These are phyloP conservation scores for Lepidium sativum DNA, from an alignment of 345 rosid genomes.

Conservation along the genomic window DNA sequence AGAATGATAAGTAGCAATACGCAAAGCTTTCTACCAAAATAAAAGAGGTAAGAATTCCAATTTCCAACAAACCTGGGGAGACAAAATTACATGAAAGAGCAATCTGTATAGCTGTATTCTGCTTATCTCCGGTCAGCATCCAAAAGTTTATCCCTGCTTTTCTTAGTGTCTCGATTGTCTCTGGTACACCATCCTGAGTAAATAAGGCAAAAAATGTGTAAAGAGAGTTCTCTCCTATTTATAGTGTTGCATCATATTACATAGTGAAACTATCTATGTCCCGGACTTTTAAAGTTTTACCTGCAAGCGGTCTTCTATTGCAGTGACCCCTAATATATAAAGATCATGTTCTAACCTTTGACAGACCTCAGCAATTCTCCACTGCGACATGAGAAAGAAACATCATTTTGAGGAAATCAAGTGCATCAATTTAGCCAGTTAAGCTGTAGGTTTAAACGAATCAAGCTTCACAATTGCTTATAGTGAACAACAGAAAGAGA, in stretches of 20 bases:
- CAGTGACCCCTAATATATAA: conserved; percentile 88
- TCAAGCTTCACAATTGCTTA: background rate
- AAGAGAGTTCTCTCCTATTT: conserved; percentile 1
- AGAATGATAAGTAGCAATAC: conserved; percentile 10
- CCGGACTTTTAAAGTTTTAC: conserved; percentile 29
- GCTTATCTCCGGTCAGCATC: conserved; percentile 99
- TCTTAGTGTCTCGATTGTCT: conserved; percentile 84
- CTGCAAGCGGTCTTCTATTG: conserved; percentile 95
- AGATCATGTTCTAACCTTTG: conserved; percentile 80
- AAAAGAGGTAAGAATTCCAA: conserved; percentile 9
- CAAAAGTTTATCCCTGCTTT: conserved; percentile 97
- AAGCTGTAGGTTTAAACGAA: background rate
- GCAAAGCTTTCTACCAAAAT: background rate
- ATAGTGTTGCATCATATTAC: background rate
- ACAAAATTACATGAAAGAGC: conserved; percentile 96
- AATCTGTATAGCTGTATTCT: conserved; percentile 94
- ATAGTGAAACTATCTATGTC: conserved; percentile 8
- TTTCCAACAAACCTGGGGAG: conserved; percentile 60
- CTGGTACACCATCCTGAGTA: conserved; percentile 92
- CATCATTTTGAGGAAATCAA: conserved; percentile 21
- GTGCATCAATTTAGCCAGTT: conserved; percentile 6
- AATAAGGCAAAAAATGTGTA: background rate
- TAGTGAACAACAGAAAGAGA: background rate
- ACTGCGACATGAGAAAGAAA: conserved; percentile 42
- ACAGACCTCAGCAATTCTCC: conserved; percentile 97